phyloP scores from a whole-genome alignment of 2,329 filamentous ascomycete species.

The Clonostachys rhizophaga region DNA sequence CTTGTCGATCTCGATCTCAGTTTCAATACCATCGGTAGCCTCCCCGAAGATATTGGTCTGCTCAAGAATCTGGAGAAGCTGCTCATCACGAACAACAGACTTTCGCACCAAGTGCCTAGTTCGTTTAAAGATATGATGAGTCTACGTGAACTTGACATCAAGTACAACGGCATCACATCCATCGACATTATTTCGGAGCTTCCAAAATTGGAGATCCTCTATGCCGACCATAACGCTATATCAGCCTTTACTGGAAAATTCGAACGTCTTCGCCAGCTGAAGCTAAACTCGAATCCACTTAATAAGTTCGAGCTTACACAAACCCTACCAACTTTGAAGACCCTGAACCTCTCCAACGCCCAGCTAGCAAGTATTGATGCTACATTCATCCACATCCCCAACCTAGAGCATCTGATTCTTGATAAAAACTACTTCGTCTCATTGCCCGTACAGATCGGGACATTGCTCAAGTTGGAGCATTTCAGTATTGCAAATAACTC shows the following conservation, averaged over 20 bases:
- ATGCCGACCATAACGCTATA: constrained; percentile 88
- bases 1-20: constrained; percentile 93
- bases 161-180: constrained; percentile 84
- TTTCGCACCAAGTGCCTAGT: constrained; percentile 69
- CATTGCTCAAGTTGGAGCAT: constrained; percentile 77
- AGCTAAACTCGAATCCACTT: constrained; percentile 91
- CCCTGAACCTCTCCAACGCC: constrained; percentile 83
- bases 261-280: constrained; percentile 73
- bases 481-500: constrained; percentile 94
- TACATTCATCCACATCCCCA: constrained; percentile 81
- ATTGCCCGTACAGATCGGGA: constrained; percentile 79
- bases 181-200: constrained; percentile 84
- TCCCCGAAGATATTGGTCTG: constrained; percentile 75
- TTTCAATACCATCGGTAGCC: constrained; percentile 81
- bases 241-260: constrained; percentile 91
- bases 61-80: constrained; percentile 80
- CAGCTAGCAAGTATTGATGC: constrained; percentile 89
- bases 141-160: constrained; percentile 86
- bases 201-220: constrained; percentile 81
- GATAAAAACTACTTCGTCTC: constrained; percentile 97
- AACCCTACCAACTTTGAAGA: constrained; percentile 75
- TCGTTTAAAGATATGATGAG: constrained; percentile 70
- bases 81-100: constrained; percentile 91
- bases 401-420: constrained; percentile 80
- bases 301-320: constrained; percentile 84